Percentiles rank a stretch among this genome's conserved stretches.
phyloP scores from a whole-genome alignment of 352 stramenopile genomes.

The Phytopythium chamaehyphon region DNA sequence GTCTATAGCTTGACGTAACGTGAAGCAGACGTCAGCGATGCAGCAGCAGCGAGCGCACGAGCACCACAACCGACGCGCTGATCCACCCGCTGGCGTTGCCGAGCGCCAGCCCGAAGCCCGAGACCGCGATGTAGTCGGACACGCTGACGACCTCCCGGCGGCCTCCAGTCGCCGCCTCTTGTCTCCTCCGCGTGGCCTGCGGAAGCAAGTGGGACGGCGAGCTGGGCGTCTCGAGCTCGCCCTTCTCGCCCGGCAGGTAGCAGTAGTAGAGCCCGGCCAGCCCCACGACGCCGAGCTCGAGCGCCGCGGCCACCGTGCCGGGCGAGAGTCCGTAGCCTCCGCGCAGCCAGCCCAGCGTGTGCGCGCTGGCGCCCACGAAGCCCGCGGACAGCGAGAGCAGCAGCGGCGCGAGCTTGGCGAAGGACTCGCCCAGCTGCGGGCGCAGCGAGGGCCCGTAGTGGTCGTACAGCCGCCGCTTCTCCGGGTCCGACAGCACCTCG shows the following conservation, averaged over 20 bases:
- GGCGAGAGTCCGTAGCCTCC: slow-evolving; percentile 3
- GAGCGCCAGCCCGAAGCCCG: slow-evolving; percentile 46
- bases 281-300: slow-evolving; percentile 48
- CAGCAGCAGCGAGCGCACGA: slow-evolving; percentile 51
- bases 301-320: slow-evolving; percentile 23
- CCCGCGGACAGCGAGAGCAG: slow-evolving; percentile 56
- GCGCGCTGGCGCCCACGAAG: slow-evolving; percentile 39
- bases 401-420: slow-evolving; percentile 58
- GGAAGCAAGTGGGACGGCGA: slow-evolving; percentile 4
- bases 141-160: slow-evolving; percentile 53
- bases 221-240: neutral
- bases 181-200: slow-evolving; percentile 10
- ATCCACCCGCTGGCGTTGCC: slow-evolving; percentile 65
- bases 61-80: slow-evolving; percentile 41
- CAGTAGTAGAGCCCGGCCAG: slow-evolving; percentile 64
- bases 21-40: neutral
- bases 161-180: slow-evolving; percentile 9
- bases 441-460: slow-evolving; percentile 61
- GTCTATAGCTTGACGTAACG: too few relatives aligned
- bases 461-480: slow-evolving; percentile 73
- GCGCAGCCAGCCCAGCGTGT: slow-evolving; percentile 33
- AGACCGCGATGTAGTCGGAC: slow-evolving; percentile 69
- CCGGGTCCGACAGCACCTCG: slow-evolving; percentile 68
- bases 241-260: slow-evolving; percentile 14
- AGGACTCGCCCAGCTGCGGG: slow-evolving; percentile 55